Evolutionary conservation across 2,329 filamentous ascomycete species (phyloP).

Genomic region (Cercospora sp.): DNA sequence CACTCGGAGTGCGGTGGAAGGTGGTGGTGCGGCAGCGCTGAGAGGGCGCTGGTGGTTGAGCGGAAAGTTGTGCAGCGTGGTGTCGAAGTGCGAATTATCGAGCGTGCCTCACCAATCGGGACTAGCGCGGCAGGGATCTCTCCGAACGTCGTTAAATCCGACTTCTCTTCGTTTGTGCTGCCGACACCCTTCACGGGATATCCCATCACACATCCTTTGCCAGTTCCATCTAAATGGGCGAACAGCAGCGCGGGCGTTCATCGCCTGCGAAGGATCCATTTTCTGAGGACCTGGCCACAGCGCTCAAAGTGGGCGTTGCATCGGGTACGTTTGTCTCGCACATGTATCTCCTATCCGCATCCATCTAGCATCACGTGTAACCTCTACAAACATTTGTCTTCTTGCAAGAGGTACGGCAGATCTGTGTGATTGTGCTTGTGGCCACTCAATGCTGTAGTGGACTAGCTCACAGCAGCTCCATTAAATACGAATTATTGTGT

Average conservation of each 20-base stretch:
- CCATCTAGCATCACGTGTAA: background rate
- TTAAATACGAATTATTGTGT: background rate
- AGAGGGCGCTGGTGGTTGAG: conserved; percentile 11
- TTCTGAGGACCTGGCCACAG: conserved; percentile 33
- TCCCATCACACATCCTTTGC: background rate
- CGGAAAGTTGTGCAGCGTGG: conserved; percentile 4
- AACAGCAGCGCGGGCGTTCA: conserved; percentile 9
- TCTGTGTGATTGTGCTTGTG: background rate
- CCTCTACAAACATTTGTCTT: background rate
- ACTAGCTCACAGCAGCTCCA: background rate
- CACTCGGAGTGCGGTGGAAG: conserved; percentile 7
- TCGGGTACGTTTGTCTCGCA: conserved; percentile 34
- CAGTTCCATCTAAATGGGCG: conserved; percentile 8
- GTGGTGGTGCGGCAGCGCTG: conserved; percentile 18
- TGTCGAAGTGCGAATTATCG: conserved; percentile 6
- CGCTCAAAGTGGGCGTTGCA: conserved; percentile 39
- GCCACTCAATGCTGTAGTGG: background rate
- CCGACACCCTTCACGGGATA: background rate
- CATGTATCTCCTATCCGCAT: conserved; percentile 8
- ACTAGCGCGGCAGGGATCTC: background rate
- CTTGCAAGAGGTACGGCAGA: background rate
- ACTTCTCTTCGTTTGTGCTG: background rate
- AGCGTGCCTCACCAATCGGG: background rate
- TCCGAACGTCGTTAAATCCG: background rate
- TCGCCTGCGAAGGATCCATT: conserved; percentile 26